Evolutionary conservation across 352 stramenopile species (phyloP).

Genomic region (Phytophthora palmivora): DNA sequence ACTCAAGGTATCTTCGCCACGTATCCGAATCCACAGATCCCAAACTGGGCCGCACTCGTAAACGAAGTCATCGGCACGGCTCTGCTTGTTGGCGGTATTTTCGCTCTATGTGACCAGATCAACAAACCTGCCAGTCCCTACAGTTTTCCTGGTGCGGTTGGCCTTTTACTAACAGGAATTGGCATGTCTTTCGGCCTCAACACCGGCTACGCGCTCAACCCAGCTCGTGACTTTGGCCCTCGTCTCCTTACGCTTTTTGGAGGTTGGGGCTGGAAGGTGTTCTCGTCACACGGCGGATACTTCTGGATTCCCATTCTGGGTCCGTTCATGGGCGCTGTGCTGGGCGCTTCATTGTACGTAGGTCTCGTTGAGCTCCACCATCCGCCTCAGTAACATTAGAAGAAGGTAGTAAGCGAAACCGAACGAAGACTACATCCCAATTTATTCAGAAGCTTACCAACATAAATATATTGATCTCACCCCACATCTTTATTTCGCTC

Average conservation of each 20-base stretch:
- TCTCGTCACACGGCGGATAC: conserved; percentile 54
- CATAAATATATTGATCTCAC: conserved; percentile 20
- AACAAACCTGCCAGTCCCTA: conserved; percentile 56
- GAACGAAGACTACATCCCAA: conserved; percentile 27
- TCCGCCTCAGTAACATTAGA: conserved; percentile 48
- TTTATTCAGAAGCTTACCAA: conserved; percentile 26
- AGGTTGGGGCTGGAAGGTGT: conserved; percentile 54
- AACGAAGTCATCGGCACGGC: conserved; percentile 55
- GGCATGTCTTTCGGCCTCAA: conserved; percentile 48
- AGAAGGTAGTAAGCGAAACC: conserved; percentile 17
- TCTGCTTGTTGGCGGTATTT: conserved; percentile 50
- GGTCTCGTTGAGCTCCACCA: conserved; percentile 72
- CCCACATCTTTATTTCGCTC: background rate
- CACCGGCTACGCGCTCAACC: conserved; percentile 54
- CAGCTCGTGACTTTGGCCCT: conserved; percentile 53
- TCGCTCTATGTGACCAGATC: conserved; percentile 50
- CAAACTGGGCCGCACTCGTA: conserved; percentile 47
- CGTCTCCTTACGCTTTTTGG: conserved; percentile 55
- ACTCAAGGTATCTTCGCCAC: conserved; percentile 58
- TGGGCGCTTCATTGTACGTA: conserved; percentile 71
- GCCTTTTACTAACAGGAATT: conserved; percentile 39
- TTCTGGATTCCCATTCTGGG: conserved; percentile 84
- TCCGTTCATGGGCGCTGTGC: conserved; percentile 68
- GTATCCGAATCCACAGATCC: conserved; percentile 51
- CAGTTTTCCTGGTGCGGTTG: conserved; percentile 42